These are phyloP conservation scores for Penicillium aurantiogriseum DNA, from an alignment of 2,329 filamentous ascomycete genomes.

Conservation along the genomic window DNA sequence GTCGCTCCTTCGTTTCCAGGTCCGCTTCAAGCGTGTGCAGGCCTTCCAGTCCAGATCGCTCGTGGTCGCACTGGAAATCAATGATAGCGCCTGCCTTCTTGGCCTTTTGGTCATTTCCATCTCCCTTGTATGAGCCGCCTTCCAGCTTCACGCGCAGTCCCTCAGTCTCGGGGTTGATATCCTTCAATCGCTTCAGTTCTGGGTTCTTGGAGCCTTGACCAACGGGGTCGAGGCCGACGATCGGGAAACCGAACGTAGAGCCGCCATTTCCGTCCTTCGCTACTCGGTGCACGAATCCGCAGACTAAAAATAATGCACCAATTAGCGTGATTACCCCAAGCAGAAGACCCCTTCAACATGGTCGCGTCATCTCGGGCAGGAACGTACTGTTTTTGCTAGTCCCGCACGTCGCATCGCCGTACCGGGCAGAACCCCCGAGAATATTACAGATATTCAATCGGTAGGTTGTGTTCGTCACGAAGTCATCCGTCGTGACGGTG, in stretches of 20 bases:
- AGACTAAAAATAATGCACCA: conserved; percentile 55
- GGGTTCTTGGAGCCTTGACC: conserved; percentile 54
- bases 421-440: conserved; percentile 29
- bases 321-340: not conserved
- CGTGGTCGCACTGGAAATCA: conserved; percentile 77
- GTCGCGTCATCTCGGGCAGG: not conserved
- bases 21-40: conserved; percentile 27
- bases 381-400: conserved; percentile 37
- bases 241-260: conserved; percentile 62
- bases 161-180: conserved; percentile 65
- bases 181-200: conserved; percentile 64
- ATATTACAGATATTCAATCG: conserved; percentile 38
- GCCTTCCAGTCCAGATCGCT: conserved; percentile 69
- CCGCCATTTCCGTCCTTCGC: conserved; percentile 49
- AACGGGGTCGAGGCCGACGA: conserved; percentile 68
- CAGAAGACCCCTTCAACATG: not conserved
- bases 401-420: conserved; percentile 31
- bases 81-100: conserved; percentile 63
- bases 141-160: conserved; percentile 69
- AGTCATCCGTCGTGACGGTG: conserved; percentile 28
- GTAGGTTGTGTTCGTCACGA: conserved; percentile 37
- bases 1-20: not conserved
- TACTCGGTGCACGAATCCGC: conserved; percentile 65
- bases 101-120: conserved; percentile 56
- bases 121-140: conserved; percentile 56